Percentiles rank a stretch among this genome's conserved stretches.
phyloP scores from a whole-genome alignment of 1,284 basidiomycete species.

The Cryptococcus wingfieldii region DNA sequence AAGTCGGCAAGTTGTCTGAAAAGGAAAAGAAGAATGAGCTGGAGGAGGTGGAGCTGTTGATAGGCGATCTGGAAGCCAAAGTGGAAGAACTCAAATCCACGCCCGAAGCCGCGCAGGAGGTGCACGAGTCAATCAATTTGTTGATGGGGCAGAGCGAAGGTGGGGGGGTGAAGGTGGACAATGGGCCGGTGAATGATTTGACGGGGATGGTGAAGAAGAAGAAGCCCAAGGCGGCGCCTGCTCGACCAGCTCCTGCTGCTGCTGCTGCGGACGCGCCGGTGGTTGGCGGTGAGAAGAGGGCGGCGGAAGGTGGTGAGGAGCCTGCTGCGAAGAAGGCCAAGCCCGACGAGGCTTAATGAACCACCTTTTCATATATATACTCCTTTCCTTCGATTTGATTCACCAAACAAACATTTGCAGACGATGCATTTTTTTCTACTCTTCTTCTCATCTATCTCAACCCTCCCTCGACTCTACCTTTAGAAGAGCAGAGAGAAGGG shows the following conservation, averaged over 20 bases:
- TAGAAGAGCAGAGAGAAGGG: constrained; percentile 34
- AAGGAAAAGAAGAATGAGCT: constrained; percentile 68
- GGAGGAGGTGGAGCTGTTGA: constrained; percentile 69
- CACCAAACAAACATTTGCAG: neutral
- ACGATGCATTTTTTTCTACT: constrained; percentile 1
- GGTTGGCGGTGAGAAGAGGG: constrained; percentile 4
- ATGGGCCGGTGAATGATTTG: constrained; percentile 65
- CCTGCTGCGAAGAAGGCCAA: constrained; percentile 60
- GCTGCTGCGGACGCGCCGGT: constrained; percentile 9
- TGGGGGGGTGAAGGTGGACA: constrained; percentile 16
- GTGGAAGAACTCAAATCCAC: constrained; percentile 81
- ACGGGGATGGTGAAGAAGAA: constrained; percentile 80
- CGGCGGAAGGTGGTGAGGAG: constrained; percentile 55
- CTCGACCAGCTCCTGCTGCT: constrained; percentile 20
- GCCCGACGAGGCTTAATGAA: constrained; percentile 47
- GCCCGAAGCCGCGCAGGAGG: constrained; percentile 57
- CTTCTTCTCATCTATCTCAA: neutral
- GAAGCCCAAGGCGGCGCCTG: constrained; percentile 50
- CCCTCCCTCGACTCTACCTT: neutral
- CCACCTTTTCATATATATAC: neutral
- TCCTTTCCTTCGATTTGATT: neutral
- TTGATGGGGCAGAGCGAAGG: constrained; percentile 32
- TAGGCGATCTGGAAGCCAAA: constrained; percentile 75
- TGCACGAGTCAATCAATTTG: constrained; percentile 46
- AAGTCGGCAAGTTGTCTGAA: constrained; percentile 54